These are phyloP conservation scores for Pichia paraexigua DNA, from an alignment of 805 yeast species.

Conservation along the genomic window DNA sequence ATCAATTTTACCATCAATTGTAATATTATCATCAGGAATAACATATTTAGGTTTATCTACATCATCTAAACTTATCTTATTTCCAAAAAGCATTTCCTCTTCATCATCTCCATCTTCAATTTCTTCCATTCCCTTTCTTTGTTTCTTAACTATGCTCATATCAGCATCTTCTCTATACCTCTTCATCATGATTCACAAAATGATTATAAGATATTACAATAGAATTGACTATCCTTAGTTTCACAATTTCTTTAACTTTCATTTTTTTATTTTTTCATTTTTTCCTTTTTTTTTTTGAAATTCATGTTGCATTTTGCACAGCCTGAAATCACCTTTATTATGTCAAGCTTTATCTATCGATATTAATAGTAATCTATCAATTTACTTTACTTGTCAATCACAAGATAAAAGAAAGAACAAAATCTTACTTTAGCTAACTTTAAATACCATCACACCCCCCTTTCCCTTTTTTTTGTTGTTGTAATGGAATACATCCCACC, in stretches of 20 bases:
- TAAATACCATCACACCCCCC: too few relatives aligned
- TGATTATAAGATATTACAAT: too few relatives aligned
- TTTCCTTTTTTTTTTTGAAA: too few relatives aligned
- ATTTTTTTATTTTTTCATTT: too few relatives aligned
- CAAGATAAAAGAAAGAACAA: too few relatives aligned
- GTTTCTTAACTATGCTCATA: neutral
- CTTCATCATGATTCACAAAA: neutral
- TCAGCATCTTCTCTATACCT: neutral
- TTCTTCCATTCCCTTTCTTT: neutral
- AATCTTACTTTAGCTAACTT: too few relatives aligned
- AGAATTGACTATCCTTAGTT: too few relatives aligned
- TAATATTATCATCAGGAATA: slow-evolving; percentile 52
- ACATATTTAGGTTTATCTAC: slow-evolving; percentile 28
- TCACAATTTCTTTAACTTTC: too few relatives aligned
- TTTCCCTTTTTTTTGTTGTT: too few relatives aligned
- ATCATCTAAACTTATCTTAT: slow-evolving; percentile 8
- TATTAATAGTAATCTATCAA: too few relatives aligned
- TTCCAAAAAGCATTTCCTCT: slow-evolving; percentile 1
- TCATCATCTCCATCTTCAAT: neutral
- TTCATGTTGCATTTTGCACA: neutral
- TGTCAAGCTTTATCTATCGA: too few relatives aligned
- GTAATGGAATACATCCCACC: slow-evolving; percentile 53
- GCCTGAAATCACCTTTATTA: neutral
- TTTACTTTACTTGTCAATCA: too few relatives aligned
- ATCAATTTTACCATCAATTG: slow-evolving; percentile 45